Evolutionary conservation across 495 filamentous ascomycete genomes (phyloP).

Genomic region (Penicillium herquei): DNA sequence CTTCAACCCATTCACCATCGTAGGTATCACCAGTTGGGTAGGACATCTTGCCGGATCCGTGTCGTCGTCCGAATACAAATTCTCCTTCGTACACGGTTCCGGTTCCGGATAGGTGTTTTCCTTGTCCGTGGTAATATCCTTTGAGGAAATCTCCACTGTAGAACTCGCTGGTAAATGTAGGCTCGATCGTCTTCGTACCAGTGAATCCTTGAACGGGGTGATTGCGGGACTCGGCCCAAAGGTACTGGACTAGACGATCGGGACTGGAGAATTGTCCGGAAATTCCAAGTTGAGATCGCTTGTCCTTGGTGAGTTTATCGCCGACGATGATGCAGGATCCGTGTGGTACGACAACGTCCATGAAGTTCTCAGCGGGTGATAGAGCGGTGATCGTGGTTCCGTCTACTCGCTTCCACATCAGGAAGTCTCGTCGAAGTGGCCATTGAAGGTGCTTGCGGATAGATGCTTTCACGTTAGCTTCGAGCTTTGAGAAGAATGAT

Average conservation of each 20-base stretch:
- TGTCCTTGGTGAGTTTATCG: constrained; percentile 42
- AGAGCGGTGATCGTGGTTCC: constrained; percentile 39
- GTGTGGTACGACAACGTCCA: constrained; percentile 35
- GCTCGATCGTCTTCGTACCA: constrained; percentile 41
- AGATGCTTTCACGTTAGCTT: constrained; percentile 44
- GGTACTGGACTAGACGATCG: constrained; percentile 45
- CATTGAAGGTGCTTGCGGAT: constrained; percentile 42
- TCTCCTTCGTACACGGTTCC: constrained; percentile 56
- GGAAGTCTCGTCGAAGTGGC: constrained; percentile 38
- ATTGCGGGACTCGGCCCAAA: constrained; percentile 42
- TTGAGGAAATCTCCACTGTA: constrained; percentile 49
- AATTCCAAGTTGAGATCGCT: constrained; percentile 35
- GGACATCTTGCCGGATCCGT: constrained; percentile 56
- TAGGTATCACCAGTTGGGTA: constrained; percentile 65
- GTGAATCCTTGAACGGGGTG: constrained; percentile 48
- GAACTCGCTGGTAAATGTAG: constrained; percentile 48
- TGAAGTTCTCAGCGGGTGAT: constrained; percentile 41
- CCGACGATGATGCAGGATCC: constrained; percentile 46
- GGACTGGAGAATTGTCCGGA: constrained; percentile 45
- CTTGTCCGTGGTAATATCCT: constrained; percentile 50
- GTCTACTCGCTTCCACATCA: constrained; percentile 46
- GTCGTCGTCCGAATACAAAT: constrained; percentile 51
- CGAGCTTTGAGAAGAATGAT: constrained; percentile 43
- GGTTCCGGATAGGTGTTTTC: constrained; percentile 52
- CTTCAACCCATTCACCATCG: constrained; percentile 56